phyloP scores from a whole-genome alignment of 2,329 filamentous ascomycete genomes.

The Penicillium sp. region DNA sequence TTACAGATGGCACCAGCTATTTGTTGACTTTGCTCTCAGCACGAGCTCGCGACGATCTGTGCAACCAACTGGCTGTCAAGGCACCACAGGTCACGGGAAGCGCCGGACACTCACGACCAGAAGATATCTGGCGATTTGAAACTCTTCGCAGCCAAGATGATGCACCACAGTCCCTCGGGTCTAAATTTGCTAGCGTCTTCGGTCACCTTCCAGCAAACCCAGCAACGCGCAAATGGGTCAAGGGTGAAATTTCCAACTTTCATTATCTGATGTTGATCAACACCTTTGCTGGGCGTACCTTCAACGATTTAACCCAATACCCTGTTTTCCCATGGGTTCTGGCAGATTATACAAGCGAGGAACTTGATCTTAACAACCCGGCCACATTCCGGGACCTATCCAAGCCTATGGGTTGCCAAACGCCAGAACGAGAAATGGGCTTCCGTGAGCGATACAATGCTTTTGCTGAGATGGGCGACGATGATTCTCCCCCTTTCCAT shows the following conservation, averaged over 20 bases:
- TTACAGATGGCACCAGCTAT: slow-evolving; percentile 94
- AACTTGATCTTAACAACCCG: slow-evolving; percentile 81
- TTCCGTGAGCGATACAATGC: slow-evolving; percentile 83
- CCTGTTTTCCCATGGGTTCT: slow-evolving; percentile 97
- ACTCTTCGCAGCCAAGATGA: slow-evolving; percentile 69
- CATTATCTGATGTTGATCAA: slow-evolving; percentile 99
- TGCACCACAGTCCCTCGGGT: slow-evolving; percentile 67
- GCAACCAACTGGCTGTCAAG: slow-evolving; percentile 70
- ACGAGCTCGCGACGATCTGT: slow-evolving; percentile 73
- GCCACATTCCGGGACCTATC: slow-evolving; percentile 85
- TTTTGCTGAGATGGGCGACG: slow-evolving; percentile 85
- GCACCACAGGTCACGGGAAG: slow-evolving; percentile 75
- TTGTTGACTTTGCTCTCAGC: slow-evolving; percentile 80
- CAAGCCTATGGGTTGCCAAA: slow-evolving; percentile 95
- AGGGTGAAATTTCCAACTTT: slow-evolving; percentile 96
- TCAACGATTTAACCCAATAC: slow-evolving; percentile 97
- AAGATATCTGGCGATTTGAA: slow-evolving; percentile 90
- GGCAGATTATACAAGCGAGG: slow-evolving; percentile 91
- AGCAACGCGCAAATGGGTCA: slow-evolving; percentile 83
- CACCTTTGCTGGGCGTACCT: slow-evolving; percentile 92
- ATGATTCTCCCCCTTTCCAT: slow-evolving; percentile 75
- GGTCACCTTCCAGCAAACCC: slow-evolving; percentile 78
- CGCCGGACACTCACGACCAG: slow-evolving; percentile 68
- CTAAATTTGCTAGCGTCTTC: slow-evolving; percentile 90
- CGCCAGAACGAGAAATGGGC: slow-evolving; percentile 68